Conservation (phyloP, 2,329 filamentous ascomycete species). For the Ceratocystis alfenasii region DNA sequence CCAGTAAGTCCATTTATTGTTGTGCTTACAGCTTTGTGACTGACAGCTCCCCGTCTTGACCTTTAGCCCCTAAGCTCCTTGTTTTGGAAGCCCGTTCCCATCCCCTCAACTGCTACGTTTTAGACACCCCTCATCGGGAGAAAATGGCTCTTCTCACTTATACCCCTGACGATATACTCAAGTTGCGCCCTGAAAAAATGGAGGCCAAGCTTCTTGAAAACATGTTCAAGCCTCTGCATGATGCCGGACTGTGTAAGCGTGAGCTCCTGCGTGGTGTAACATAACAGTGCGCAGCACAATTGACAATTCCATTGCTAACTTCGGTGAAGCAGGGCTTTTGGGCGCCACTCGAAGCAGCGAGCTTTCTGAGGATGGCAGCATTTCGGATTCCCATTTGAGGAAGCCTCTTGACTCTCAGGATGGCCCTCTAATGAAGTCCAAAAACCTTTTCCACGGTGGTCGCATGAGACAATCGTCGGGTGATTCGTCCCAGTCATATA, state of each 20-base stretch:
- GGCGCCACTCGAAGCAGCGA: conserved; percentile 2
- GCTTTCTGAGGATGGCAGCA: background rate
- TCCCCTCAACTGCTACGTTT: background rate
- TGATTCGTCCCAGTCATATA: conserved; percentile 8
- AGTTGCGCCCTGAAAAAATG: conserved; percentile 17
- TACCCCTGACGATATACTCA: conserved; percentile 21
- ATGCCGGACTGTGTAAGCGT: conserved; percentile 22
- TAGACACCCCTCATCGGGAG: background rate
- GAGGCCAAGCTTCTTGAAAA: conserved; percentile 18
- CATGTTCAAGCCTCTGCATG: conserved; percentile 21
- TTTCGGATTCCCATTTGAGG: background rate
- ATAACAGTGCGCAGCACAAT: too few species aligned
- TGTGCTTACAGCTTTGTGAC: background rate
- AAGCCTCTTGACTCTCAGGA: conserved; percentile 13
- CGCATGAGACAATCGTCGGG: conserved; percentile 18
- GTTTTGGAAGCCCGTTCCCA: background rate
- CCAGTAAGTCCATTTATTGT: background rate
- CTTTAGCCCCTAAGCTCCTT: background rate
- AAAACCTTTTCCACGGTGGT: conserved; percentile 17
- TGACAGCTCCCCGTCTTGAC: background rate
- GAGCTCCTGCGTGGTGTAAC: background rate
- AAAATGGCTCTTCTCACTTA: conserved; percentile 20
- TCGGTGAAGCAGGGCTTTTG: conserved; percentile 14
- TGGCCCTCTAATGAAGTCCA: conserved; percentile 12
- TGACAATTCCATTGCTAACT: conserved; percentile 6